Evolutionary conservation across 2,329 filamentous ascomycete genomes (phyloP).

Genomic region (Alternaria triticina): DNA sequence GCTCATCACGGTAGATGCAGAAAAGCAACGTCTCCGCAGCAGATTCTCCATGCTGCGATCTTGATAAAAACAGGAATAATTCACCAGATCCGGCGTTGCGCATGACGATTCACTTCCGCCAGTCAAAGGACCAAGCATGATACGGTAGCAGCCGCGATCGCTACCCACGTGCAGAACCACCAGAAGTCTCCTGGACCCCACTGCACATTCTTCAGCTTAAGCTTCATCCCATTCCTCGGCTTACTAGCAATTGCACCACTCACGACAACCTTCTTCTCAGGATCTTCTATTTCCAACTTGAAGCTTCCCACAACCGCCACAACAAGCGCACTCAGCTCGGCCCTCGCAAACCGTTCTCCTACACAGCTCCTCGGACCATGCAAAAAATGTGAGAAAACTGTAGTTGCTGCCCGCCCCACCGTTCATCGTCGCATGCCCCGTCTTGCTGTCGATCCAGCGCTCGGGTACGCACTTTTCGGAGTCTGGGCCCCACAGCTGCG

Average conservation of each 20-base stretch:
- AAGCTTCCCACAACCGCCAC: constrained; percentile 45
- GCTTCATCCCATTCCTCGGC: constrained; percentile 46
- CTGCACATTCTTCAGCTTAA: constrained; percentile 35
- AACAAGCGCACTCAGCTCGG: constrained; percentile 45
- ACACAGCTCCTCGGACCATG: constrained; percentile 51
- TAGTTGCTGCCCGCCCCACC: constrained; percentile 50
- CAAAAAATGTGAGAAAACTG: constrained; percentile 51
- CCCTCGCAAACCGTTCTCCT: constrained; percentile 47
- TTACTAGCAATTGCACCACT: constrained; percentile 49
- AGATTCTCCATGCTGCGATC: not conserved
- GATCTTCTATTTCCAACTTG: constrained; percentile 43
- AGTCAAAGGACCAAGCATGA: not conserved
- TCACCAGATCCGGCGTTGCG: not conserved
- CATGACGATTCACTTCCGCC: not conserved
- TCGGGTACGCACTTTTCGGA: constrained; percentile 53
- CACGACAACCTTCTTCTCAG: constrained; percentile 33
- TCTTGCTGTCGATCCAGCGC: constrained; percentile 52
- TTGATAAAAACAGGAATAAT: not conserved
- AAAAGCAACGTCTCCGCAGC: not conserved
- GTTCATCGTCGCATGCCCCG: constrained; percentile 49
- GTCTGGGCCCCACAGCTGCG: constrained; percentile 51
- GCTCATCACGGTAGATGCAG: not conserved
- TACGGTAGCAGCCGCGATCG: not conserved
- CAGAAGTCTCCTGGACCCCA: constrained; percentile 19
- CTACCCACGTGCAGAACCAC: not conserved